Percentiles rank a stretch among this genome's conserved stretches.
Conservation (phyloP, 345 rosid genomes). For the Eutrema japonicum region DNA sequence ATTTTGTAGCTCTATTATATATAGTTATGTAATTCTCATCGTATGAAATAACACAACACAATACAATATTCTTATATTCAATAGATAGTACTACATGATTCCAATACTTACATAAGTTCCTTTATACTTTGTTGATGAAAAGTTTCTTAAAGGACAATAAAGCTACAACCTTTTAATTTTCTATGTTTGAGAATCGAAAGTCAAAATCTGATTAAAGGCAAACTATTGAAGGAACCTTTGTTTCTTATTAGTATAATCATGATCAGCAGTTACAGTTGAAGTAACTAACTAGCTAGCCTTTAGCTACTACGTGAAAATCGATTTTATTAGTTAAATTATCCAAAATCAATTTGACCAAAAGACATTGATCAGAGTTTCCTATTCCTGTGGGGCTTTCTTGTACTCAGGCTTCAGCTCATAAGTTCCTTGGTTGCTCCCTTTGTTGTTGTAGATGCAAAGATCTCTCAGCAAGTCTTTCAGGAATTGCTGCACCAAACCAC, state of each 20-base stretch:
- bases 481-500: conserved; percentile 64
- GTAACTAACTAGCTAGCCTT: conserved; percentile 5
- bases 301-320: too few relatives aligned
- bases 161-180: not conserved
- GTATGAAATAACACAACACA: too few relatives aligned
- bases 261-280: conserved; percentile 8
- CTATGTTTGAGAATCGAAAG: too few relatives aligned
- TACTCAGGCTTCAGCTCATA: conserved; percentile 93
- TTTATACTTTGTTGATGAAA: not conserved
- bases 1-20: too few relatives aligned
- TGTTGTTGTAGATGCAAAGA: conserved; percentile 87
- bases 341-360: too few relatives aligned
- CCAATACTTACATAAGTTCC: too few relatives aligned
- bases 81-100: too few relatives aligned
- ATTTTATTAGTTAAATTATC: too few relatives aligned
- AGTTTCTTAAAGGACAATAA: not conserved
- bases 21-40: too few relatives aligned
- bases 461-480: conserved; percentile 82
- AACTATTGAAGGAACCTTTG: too few relatives aligned
- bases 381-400: conserved; percentile 59
- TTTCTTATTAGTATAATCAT: not conserved
- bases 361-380: not conserved
- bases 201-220: too few relatives aligned
- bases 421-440: conserved; percentile 85
- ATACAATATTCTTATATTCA: too few relatives aligned